Evolutionary conservation across 106 monocot species (phyloP).

Genomic region (Allium cepa): DNA sequence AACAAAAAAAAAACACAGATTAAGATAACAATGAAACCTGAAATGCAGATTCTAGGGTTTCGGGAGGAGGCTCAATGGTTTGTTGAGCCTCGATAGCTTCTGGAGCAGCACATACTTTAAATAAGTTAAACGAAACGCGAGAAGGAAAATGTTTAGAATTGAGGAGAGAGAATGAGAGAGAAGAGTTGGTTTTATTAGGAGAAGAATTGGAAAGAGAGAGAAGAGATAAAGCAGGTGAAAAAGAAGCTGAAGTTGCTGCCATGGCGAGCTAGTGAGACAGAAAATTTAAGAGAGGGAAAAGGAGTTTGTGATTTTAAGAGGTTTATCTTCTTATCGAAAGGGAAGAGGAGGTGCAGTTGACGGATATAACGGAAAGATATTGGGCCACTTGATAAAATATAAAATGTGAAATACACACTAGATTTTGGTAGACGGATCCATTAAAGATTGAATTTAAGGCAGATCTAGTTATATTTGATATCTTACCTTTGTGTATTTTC

Average conservation of each 20-base stretch:
- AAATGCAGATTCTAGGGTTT: neutral
- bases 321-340: constrained; percentile 3
- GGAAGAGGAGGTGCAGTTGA: neutral
- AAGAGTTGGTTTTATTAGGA: neutral
- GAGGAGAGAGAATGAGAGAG: constrained; percentile 11
- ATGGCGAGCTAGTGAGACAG: constrained; percentile 13
- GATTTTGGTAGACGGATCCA: too few species aligned
- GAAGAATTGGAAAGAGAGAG: constrained; percentile 5
- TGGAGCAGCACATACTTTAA: neutral
- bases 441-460: too few species aligned
- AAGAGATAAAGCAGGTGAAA: constrained; percentile 14
- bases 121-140: neutral
- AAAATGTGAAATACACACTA: too few species aligned
- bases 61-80: neutral
- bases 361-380: too few species aligned
- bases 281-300: neutral
- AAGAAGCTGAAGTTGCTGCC: constrained; percentile 20
- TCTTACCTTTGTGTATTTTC: too few species aligned
- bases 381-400: too few species aligned
- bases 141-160: constrained; percentile 7
- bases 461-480: too few species aligned
- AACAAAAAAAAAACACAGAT: neutral
- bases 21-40: neutral
- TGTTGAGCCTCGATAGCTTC: constrained; percentile 1
- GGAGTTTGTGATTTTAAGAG: neutral